These are phyloP conservation scores for Prunus yedoensis DNA, from an alignment of 331 rosid species.

Conservation along the genomic window DNA sequence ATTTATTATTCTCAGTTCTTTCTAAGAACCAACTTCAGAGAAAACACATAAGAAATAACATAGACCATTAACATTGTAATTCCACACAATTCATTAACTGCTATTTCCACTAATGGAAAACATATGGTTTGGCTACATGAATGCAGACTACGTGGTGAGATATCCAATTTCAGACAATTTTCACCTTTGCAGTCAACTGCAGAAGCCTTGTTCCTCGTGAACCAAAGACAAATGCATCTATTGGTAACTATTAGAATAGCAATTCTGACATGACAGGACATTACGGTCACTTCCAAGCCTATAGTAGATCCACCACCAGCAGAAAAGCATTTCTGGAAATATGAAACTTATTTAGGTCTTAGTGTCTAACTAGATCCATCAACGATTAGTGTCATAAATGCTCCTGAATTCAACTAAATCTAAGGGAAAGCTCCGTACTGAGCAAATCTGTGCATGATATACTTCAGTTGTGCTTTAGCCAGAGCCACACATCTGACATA, in stretches of 20 bases:
- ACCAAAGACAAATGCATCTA: neutral
- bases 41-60: neutral
- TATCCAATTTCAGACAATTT: neutral
- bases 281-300: neutral
- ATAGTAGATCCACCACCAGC: neutral
- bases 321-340: neutral
- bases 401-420: neutral
- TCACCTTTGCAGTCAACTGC: neutral
- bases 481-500: neutral
- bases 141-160: neutral
- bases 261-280: neutral
- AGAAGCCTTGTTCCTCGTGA: neutral
- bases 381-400: neutral
- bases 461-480: neutral
- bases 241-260: neutral
- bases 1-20: slow-evolving; percentile 4
- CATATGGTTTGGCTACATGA: too few species aligned
- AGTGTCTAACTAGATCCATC: neutral
- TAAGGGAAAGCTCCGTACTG: neutral
- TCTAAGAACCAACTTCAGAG: neutral
- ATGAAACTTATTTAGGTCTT: neutral
- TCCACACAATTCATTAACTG: neutral
- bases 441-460: neutral
- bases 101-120: neutral
- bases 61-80: neutral